Evolutionary conservation across 768 basidiomycete genomes (phyloP).

Genomic region (Boletus reticuloceps): DNA sequence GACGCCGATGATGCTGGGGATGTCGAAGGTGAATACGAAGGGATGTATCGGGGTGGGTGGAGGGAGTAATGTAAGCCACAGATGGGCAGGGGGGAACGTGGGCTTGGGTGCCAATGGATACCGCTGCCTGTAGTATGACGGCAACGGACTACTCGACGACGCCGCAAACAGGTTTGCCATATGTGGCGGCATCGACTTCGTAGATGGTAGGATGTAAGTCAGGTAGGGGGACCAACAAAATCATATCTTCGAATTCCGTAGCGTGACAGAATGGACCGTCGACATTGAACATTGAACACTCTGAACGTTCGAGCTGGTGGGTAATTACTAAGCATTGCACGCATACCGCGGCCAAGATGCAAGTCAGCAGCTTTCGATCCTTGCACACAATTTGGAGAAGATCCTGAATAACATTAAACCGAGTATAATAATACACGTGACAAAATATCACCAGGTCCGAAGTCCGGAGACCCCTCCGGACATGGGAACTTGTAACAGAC

Average conservation of each 20-base stretch:
- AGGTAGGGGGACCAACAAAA: constrained; percentile 58
- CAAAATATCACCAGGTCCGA: too few relatives aligned
- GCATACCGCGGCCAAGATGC: too few relatives aligned
- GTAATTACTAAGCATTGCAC: too few relatives aligned
- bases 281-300: constrained; percentile 20
- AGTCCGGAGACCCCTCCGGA: too few relatives aligned
- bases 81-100: constrained; percentile 5
- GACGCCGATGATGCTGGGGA: constrained; percentile 63
- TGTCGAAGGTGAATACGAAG: constrained; percentile 48
- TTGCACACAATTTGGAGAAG: too few relatives aligned
- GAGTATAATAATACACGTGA: too few relatives aligned
- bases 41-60: constrained; percentile 53
- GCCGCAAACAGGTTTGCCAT: constrained; percentile 33
- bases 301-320: too few relatives aligned
- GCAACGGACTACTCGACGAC: constrained; percentile 27
- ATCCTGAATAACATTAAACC: too few relatives aligned
- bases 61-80: constrained; percentile 23
- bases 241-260: constrained; percentile 60
- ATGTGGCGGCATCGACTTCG: constrained; percentile 49
- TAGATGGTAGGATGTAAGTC: constrained; percentile 57
- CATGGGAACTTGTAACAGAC: too few relatives aligned
- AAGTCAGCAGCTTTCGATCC: too few relatives aligned
- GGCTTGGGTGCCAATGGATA: constrained; percentile 34
- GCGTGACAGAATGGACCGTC: constrained; percentile 65
- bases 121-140: constrained; percentile 25